Base-by-base conservation (phyloP, 2,329 filamentous ascomycete genomes). In the Epichloe hybrida region DNA sequence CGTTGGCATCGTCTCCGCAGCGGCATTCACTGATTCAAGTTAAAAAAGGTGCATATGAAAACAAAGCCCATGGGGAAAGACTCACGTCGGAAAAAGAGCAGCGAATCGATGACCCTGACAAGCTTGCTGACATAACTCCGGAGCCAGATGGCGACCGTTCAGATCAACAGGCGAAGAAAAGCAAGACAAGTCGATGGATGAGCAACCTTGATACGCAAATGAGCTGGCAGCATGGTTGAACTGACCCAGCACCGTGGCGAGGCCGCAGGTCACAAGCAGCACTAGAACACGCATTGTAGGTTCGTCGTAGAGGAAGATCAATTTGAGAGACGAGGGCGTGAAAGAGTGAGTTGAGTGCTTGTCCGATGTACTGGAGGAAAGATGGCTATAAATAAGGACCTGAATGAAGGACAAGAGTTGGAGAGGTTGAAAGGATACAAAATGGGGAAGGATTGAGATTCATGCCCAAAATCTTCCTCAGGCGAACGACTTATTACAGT, bases 1-100 rank as follows among this genome's bases (percentile, higher is more conserved):
- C 62, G 2, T 57, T 56, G 21, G 52, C 38, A 52, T 68, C 58
- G 47, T 68, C 60, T 48, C 66, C 66, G 47, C 66, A 69, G 46
- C 61, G 65, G 20, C 66, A 69, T 13, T 59, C 61, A 53, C 66
- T 69, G 38, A 2, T 6, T 36, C 5, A 9, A 42, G 39, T 53
- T 59, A 54, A 59, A 49, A 49, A 2, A 17, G 31, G 1, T 2
- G 3, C 5, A 13, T 3, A 3, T 3, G 3, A 8, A 23, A 2
- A 1, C 2, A 12, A 7, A 12, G 27, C 5, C 6, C 13, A 13
- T n/a, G 17, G 4, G 3, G 17, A 20, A 23, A 0, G 7, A 55
- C 64, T 39, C 47, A 69, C 66, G 61, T 57, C 9, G 64, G 64
- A n/a, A 64, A 53, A 13, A 64, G 51, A 8, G 58, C 62, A 44